Base-by-base conservation (phyloP, 2,329 filamentous ascomycete genomes). In the Cordyceps cicadae region DNA sequence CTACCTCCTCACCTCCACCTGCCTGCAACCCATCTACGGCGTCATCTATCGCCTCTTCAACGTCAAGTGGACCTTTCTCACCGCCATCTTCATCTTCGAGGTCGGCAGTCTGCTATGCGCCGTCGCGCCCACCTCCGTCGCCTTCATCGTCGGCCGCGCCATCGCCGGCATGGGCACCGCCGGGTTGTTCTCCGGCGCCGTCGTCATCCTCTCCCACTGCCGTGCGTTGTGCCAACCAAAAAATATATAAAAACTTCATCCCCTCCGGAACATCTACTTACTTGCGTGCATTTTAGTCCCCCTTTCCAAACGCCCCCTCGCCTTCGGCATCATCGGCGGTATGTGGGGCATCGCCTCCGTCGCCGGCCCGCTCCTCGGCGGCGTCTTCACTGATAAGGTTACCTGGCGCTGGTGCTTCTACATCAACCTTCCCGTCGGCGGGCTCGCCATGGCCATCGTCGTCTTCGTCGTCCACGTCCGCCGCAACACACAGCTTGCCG, bases 341-440 rank as follows among this genome's bases (percentile, higher is more conserved):
- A 81, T 84, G 73, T 85, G 79, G 70, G 83, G 82, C 17, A 76
- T 86, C 54, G 81, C 81, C 48, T 75, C 72, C 32, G 78, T 82
- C 7, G 76, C 76, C 3, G 80, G 79, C 0, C 80, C 80, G 8
- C 67, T 83, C 15, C 70, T 81, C 5, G 80, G 80, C 6, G 80
- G 80, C 21, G 79, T 69, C 7, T 79, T 82, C 45, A 79, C 79
- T 2, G 75, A 81, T 32, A 71, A 77, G 24, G 70, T 73, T 3
- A 77, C 77, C 9, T 82, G 80, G 80, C 71, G 79, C 29, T 82
- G 80, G 80, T 81, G 79, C 64, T 81, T 81, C 65, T 73, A 75
- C 64, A 71, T 75, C 65, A 79, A 79, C 67, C 74, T 80, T 3
- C 76, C 77, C 60, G 76, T 80, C 57, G 77, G 76, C 19, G 76